Percentiles rank a stretch among this genome's conserved stretches.
phyloP scores from a whole-genome alignment of 495 filamentous ascomycete species.

The Chaetomidium leptoderma region DNA sequence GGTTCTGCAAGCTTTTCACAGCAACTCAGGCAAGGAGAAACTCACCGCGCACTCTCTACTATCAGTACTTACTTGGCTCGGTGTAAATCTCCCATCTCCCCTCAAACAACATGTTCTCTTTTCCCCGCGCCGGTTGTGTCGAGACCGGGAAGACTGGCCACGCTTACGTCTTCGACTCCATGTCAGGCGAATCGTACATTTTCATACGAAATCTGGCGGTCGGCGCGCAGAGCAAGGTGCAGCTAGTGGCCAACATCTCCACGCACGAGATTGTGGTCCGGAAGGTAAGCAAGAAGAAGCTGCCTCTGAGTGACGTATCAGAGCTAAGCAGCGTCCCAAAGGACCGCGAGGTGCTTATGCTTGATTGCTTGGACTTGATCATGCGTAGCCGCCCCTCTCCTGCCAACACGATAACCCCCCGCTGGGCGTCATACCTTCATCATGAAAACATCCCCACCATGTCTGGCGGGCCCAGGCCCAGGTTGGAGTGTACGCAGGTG shows the following conservation, averaged over 20 bases:
- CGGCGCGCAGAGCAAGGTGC: constrained; percentile 11
- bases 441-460: neutral
- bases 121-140: neutral
- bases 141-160: neutral
- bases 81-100: neutral
- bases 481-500: neutral
- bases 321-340: neutral
- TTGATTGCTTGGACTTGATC: constrained; percentile 5
- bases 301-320: neutral
- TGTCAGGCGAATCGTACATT: constrained; percentile 1
- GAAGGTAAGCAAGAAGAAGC: constrained; percentile 4
- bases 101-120: neutral
- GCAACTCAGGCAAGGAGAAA: too few species aligned
- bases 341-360: constrained; percentile 7
- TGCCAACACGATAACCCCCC: neutral
- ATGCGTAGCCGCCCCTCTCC: neutral
- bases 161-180: constrained; percentile 9
- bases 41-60: too few species aligned
- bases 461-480: neutral
- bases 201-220: neutral
- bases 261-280: constrained; percentile 7
- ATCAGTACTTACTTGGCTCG: neutral
- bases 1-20: neutral
- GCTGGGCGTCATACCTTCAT: neutral
- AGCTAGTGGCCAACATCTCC: constrained; percentile 7